Conservation (phyloP, 768 basidiomycete species). For the Amyloporia xantha region DNA sequence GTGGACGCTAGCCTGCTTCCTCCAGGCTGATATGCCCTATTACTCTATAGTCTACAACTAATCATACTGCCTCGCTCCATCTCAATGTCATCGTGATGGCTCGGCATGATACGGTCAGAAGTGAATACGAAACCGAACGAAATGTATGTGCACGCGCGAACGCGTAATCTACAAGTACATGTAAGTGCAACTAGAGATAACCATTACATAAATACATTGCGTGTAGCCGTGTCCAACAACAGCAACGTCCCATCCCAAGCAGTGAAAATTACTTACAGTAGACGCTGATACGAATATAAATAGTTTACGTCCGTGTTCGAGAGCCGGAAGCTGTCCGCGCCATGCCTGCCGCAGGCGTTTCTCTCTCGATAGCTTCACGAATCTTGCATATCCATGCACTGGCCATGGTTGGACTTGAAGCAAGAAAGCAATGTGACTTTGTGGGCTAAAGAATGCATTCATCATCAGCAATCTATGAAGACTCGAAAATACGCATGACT, state of each 20-base stretch:
- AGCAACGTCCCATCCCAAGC: constrained; percentile 6
- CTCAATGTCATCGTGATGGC: too few relatives aligned
- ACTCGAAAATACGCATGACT: constrained; percentile 1
- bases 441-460: constrained; percentile 31
- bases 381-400: constrained; percentile 27
- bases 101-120: too few relatives aligned
- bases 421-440: constrained; percentile 30
- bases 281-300: background rate
- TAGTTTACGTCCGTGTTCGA: constrained; percentile 5
- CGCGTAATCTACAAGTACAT: constrained; percentile 3
- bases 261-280: background rate
- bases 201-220: constrained; percentile 1
- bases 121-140: background rate
- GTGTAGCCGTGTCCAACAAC: constrained; percentile 1
- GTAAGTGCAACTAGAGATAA: constrained; percentile 5
- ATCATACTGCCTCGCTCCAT: too few relatives aligned
- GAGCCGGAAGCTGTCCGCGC: constrained; percentile 1
- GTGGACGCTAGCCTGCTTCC: constrained; percentile 91
- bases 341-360: constrained; percentile 5
- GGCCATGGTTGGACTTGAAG: constrained; percentile 21
- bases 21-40: too few relatives aligned
- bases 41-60: too few relatives aligned
- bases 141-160: background rate
- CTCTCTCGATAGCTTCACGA: constrained; percentile 20
- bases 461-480: background rate